Evolutionary conservation across 768 basidiomycete species (phyloP).

Genomic region (Suillus decipiens): DNA sequence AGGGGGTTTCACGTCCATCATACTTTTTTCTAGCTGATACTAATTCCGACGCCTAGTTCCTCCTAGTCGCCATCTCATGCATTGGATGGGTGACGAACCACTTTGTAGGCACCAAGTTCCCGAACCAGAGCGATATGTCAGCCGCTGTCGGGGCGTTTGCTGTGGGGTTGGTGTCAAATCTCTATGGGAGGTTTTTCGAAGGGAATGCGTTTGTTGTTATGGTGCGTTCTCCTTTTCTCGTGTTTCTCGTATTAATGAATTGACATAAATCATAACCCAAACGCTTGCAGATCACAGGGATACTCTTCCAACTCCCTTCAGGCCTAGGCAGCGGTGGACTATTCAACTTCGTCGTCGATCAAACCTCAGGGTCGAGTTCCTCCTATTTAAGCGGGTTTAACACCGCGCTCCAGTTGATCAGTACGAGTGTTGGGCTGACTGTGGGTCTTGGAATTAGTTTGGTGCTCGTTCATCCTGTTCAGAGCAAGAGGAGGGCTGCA

Average conservation of each 20-base stretch:
- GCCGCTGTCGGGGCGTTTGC: conserved; percentile 83
- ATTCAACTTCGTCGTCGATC: conserved; percentile 63
- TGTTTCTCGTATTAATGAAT: background rate
- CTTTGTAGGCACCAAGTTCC: conserved; percentile 57
- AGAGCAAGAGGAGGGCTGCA: conserved; percentile 54
- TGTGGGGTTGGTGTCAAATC: conserved; percentile 76
- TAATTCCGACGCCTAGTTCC: conserved; percentile 13
- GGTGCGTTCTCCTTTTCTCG: conserved; percentile 40
- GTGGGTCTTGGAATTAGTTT: conserved; percentile 77
- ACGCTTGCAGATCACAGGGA: conserved; percentile 58
- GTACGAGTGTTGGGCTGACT: conserved; percentile 77
- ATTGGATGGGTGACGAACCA: conserved; percentile 82
- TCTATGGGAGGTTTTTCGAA: conserved; percentile 72
- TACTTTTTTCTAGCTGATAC: background rate
- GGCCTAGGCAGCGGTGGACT: conserved; percentile 81
- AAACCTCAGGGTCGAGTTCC: conserved; percentile 49
- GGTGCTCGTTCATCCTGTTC: conserved; percentile 64
- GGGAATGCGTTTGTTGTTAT: conserved; percentile 83
- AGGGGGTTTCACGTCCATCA: background rate
- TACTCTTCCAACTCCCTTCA: conserved; percentile 83
- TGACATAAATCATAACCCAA: background rate
- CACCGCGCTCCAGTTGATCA: conserved; percentile 74
- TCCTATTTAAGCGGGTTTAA: conserved; percentile 72
- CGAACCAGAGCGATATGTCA: conserved; percentile 71
- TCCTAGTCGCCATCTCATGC: conserved; percentile 63